A percentile compares a stretch with the other conserved stretches of the same genome.
phyloP scores from a whole-genome alignment of 129 eudicot genomes.

The Escallonia rubra region DNA sequence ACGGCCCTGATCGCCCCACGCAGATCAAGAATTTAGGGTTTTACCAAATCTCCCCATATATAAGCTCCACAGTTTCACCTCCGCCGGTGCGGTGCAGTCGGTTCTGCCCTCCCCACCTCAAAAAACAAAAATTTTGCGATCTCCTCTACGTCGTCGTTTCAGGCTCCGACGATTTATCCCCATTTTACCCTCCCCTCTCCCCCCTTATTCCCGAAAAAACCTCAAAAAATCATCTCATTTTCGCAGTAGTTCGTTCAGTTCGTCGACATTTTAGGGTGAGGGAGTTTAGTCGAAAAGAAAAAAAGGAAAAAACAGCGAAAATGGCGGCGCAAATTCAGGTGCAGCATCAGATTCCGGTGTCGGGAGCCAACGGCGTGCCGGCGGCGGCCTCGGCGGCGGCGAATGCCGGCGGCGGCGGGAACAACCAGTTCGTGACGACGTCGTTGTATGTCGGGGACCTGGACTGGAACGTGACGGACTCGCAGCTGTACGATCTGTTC shows the following conservation, averaged over 20 bases:
- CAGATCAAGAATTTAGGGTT: conserved; percentile 3
- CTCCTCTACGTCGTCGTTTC: conserved; percentile 3
- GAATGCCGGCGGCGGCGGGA: conserved; percentile 32
- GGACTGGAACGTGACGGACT: conserved; percentile 10
- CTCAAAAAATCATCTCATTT: not conserved
- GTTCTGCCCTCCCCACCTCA: conserved; percentile 12
- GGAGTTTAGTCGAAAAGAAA: not conserved
- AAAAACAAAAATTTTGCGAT: not conserved
- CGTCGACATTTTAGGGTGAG: not conserved
- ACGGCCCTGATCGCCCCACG: conserved; percentile 11
- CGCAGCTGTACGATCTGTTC: conserved; percentile 15
- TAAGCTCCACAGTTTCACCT: not conserved
- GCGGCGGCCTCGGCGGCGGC: conserved; percentile 22
- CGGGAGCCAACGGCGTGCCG: conserved; percentile 40
- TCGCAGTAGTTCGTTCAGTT: not conserved
- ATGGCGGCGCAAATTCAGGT: conserved; percentile 77
- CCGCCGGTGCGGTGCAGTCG: conserved; percentile 20
- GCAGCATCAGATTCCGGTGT: conserved; percentile 29
- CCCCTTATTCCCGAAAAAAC: not conserved
- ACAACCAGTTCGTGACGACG: conserved; percentile 8
- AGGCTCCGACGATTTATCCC: conserved; percentile 7
- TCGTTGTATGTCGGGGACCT: conserved; percentile 12
- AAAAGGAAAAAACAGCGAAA: not conserved
- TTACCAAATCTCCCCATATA: not conserved
- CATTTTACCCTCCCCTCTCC: not conserved